Evolutionary conservation across 2,329 filamentous ascomycete species (phyloP).

Genomic region (Macrophomina tecta): DNA sequence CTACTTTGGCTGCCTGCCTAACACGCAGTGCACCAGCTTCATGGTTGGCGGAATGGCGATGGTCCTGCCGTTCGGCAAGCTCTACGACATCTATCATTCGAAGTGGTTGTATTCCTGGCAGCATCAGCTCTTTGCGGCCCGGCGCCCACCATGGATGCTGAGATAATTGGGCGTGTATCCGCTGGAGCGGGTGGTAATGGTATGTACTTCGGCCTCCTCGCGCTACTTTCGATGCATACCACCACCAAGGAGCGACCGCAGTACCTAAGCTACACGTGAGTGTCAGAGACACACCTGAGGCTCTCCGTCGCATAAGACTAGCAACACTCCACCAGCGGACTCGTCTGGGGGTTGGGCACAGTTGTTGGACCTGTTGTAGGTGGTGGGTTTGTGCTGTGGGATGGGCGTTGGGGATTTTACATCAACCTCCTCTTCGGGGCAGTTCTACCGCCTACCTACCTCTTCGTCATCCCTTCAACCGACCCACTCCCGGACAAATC

Average conservation of each 20-base stretch:
- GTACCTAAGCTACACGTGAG: conserved; percentile 37
- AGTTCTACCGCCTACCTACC: conserved; percentile 33
- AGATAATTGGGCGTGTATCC: conserved; percentile 62
- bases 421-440: conserved; percentile 38
- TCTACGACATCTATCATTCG: conserved; percentile 60
- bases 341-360: conserved; percentile 37
- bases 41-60: conserved; percentile 45
- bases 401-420: conserved; percentile 58
- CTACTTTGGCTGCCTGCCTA: too few relatives aligned
- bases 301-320: too few relatives aligned
- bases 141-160: conserved; percentile 50
- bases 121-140: conserved; percentile 61
- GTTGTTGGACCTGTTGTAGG: conserved; percentile 40
- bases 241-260: conserved; percentile 54
- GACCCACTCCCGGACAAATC: not conserved
- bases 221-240: conserved; percentile 57
- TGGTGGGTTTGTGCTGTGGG: conserved; percentile 40
- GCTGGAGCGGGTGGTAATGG: conserved; percentile 60
- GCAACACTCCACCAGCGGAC: conserved; percentile 17
- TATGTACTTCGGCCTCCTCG: conserved; percentile 38
- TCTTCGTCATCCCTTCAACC: conserved; percentile 38
- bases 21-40: conserved; percentile 31
- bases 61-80: conserved; percentile 58
- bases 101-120: conserved; percentile 55
- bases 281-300: conserved; percentile 18